Conservation (phyloP, 345 rosid genomes). For the Murraya paniculata region DNA sequence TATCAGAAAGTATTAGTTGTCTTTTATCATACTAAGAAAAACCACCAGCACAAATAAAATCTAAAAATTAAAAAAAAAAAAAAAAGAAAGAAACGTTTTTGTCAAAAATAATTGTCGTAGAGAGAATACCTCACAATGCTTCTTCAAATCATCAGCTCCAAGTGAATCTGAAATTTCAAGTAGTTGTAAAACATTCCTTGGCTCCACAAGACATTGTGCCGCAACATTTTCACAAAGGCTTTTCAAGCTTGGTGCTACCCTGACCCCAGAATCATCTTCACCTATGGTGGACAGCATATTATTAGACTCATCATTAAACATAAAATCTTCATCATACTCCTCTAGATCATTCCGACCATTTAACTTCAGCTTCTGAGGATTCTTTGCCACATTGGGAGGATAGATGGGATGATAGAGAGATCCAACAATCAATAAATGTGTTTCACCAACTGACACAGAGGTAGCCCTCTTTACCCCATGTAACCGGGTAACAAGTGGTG, state of each 20-base stretch:
- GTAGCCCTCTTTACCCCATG: slow-evolving; percentile 83
- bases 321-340: slow-evolving; percentile 59
- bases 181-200: slow-evolving; percentile 78
- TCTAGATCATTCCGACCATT: slow-evolving; percentile 37
- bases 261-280: slow-evolving; percentile 32
- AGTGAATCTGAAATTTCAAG: slow-evolving; percentile 97
- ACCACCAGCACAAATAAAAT: not conserved
- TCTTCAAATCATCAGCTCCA: slow-evolving; percentile 75
- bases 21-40: not conserved
- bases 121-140: slow-evolving; percentile 80
- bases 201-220: slow-evolving; percentile 90
- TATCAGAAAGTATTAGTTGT: not conserved
- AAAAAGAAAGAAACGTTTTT: not conserved
- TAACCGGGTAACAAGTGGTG: slow-evolving; percentile 65
- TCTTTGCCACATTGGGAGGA: slow-evolving; percentile 33
- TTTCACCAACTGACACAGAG: slow-evolving; percentile 90
- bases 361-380: slow-evolving; percentile 30
- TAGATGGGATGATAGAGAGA: slow-evolving; percentile 83
- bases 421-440: slow-evolving; percentile 77
- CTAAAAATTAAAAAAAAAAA: not conserved
- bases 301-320: slow-evolving; percentile 53
- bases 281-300: slow-evolving; percentile 21
- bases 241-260: slow-evolving; percentile 65
- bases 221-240: slow-evolving; percentile 86
- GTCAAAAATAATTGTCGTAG: not conserved